Evolutionary conservation across 306 rosid species (phyloP), one percentile per base, ranked within the genome.

Genomic region (Rosa rugosa): DNA sequence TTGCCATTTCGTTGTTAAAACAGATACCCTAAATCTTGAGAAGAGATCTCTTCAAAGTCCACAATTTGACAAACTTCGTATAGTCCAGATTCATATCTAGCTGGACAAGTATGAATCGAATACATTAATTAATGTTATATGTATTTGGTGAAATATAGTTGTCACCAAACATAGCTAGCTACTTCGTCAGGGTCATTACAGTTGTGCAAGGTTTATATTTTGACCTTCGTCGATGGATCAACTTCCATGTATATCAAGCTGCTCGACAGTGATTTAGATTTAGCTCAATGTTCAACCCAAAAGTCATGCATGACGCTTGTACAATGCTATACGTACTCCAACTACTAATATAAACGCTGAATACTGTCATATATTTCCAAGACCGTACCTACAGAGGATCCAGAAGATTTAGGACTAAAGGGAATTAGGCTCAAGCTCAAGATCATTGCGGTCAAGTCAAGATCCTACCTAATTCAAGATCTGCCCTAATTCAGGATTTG

Each of bases 1-100:
- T 57, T 22, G 68, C 67, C 77, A 73, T 73, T n/a, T 73, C 77
- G 53, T 41, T 73, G 66, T 73, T 73, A 38, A 14, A 40, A 40
- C 8, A 11, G 67, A 73, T 73, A n/a, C 38, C 10, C 40, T 20
- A 56, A 40, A 40, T 73, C 53, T 57, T 22, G 51, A 13, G 7
- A 60, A 31, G 9, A 54, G 36, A 54, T 54, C 77, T 41, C 51
- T 45, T 73, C 67, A 40, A 73, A 56, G 77, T 56, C 68, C 40
- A 73, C 38, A 73, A 51, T 73, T 40, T 73, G 77, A 73, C 68
- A 73, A 56, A 41, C 1, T 54, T 1, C 0, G 11, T 63, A 14
- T 23, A 6, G 77, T 73, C 50, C 53, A 56, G 34, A 68, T 68
- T 68, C 77, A 13, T 73, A 54, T 56, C 22, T 73, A 31, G 68